phyloP scores from a whole-genome alignment of 345 rosid species.

The Syzygium jambos region DNA sequence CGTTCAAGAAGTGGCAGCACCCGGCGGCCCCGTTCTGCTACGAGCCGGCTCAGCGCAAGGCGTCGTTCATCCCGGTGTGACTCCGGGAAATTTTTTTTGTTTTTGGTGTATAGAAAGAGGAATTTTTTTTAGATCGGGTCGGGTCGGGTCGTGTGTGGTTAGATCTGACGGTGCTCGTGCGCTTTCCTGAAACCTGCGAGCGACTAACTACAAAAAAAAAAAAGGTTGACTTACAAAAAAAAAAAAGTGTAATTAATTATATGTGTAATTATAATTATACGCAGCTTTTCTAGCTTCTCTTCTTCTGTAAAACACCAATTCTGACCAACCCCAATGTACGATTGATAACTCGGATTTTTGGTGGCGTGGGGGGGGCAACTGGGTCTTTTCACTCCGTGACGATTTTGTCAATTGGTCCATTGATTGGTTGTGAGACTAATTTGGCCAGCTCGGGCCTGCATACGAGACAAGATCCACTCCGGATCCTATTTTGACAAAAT shows the following conservation, averaged over 20 bases:
- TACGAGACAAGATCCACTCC: not conserved
- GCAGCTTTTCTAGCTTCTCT: too few relatives aligned
- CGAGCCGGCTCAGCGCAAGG: constrained; percentile 34
- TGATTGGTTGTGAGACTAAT: not conserved
- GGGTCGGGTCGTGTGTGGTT: not conserved
- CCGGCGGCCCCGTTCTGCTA: constrained; percentile 79
- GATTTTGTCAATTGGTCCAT: not conserved
- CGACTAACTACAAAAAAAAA: not conserved
- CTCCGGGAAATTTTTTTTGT: not conserved
- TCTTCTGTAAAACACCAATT: not conserved
- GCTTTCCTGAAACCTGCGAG: not conserved
- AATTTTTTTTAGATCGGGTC: not conserved
- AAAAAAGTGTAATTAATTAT: not conserved
- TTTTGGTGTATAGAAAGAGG: not conserved
- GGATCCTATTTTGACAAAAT: not conserved
- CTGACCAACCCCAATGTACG: not conserved
- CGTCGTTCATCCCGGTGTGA: constrained; percentile 56
- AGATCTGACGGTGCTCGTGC: not conserved
- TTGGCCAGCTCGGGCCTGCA: not conserved
- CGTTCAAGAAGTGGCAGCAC: constrained; percentile 82
- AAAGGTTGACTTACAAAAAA: too few relatives aligned
- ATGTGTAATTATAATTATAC: too few relatives aligned
- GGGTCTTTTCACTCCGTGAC: not conserved
- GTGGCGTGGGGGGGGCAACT: not conserved
- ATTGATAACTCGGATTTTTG: not conserved